Evolutionary conservation across 306 rosid species (phyloP), one percentile per base, ranked within the genome.

Genomic region (Casuarina glauca): DNA sequence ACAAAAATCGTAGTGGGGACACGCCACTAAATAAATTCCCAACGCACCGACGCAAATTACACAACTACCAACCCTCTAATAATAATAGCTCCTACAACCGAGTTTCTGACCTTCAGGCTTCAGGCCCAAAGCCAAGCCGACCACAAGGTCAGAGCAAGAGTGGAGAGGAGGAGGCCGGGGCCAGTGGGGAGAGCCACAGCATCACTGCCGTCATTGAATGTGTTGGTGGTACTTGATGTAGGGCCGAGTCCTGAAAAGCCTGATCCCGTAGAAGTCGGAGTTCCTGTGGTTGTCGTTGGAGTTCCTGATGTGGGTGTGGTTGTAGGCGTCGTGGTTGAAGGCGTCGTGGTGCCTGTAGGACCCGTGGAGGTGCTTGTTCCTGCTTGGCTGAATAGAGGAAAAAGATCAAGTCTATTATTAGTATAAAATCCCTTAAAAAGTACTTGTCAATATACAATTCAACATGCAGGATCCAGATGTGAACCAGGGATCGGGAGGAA

Each of bases 1-100:
- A 35, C 9, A 44, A 36, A 74, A 82, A 78, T 12, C 78, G 74
- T 57, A 71, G 70, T 84, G 85, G 91, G 83, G 79, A 60, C 61
- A 84, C 73, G 77, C 72, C 78, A 76, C 89, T 72, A 84, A 90
- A 91, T 83, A 90, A 90, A 83, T 72, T 78, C 84, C 79, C 75
- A 42, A 32, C 16, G 15, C 67, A 44, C 32, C 57, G 41, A 32
- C 53, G 61, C 74, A 76, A 83, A 80, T 78, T 80, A 82, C 87
- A 11, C 10, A 61, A 69, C 74, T 75, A 54, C 70, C 77, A 81
- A 73, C 67, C 69, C 41, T 49, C 57, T 64, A 32, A 26, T 26
- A 46, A 32, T 60, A 66, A 48, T 42, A 45, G 32, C 63, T 55
- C 63, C 9, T 68, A 7, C 9, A 15, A 53, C 55, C 19, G 38